Conservation (phyloP, 2,329 filamentous ascomycete genomes). For the Stachybotrys elegans region DNA sequence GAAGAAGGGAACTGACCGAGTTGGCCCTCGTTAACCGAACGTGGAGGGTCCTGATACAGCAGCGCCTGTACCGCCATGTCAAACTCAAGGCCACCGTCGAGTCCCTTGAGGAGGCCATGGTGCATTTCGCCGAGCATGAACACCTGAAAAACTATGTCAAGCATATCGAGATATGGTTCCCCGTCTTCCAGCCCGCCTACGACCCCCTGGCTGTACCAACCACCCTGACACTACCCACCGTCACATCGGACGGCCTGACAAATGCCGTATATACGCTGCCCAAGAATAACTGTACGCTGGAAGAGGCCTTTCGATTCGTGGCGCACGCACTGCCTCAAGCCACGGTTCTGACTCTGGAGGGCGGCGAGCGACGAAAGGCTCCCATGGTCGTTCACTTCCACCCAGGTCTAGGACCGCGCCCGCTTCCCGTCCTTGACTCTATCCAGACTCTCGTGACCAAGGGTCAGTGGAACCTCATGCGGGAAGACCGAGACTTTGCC, state of each 20-base stretch:
- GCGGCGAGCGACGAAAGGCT: slow-evolving; percentile 71
- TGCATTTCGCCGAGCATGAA: slow-evolving; percentile 54
- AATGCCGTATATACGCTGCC: slow-evolving; percentile 55
- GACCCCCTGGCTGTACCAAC: slow-evolving; percentile 36
- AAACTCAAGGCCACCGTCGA: slow-evolving; percentile 67
- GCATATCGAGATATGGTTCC: slow-evolving; percentile 74
- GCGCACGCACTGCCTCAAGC: slow-evolving; percentile 53
- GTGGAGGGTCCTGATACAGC: slow-evolving; percentile 67
- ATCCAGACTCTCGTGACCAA: slow-evolving; percentile 66
- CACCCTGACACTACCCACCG: slow-evolving; percentile 42
- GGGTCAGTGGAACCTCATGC: slow-evolving; percentile 73
- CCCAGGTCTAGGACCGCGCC: too few species aligned
- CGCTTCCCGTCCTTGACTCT: slow-evolving; percentile 43
- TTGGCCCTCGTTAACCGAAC: slow-evolving; percentile 55
- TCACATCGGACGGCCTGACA: slow-evolving; percentile 51
- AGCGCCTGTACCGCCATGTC: slow-evolving; percentile 69
- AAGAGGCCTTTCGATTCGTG: slow-evolving; percentile 65
- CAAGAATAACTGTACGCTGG: slow-evolving; percentile 62
- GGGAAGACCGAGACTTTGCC: slow-evolving; percentile 57
- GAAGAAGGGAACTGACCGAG: slow-evolving; percentile 61
- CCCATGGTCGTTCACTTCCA: slow-evolving; percentile 51
- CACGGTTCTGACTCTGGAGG: slow-evolving; percentile 66
- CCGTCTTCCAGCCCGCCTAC: slow-evolving; percentile 60
- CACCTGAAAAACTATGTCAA: slow-evolving; percentile 61
- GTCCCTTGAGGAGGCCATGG: slow-evolving; percentile 53